These are phyloP conservation scores for Phytophthora melonis DNA, from an alignment of 352 stramenopile genomes.

Conservation along the genomic window DNA sequence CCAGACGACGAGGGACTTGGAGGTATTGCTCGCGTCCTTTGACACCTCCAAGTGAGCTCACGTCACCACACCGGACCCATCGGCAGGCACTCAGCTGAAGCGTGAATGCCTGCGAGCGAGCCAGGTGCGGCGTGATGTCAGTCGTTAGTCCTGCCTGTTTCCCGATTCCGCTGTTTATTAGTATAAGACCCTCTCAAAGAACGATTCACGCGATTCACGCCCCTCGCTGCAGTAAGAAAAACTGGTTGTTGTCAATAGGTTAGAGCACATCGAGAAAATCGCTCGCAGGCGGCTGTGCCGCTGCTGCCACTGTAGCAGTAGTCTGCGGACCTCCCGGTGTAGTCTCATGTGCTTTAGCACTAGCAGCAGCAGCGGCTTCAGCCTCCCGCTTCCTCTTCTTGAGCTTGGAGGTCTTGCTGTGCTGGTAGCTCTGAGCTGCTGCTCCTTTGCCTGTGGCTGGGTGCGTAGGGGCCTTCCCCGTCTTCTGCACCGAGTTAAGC, in stretches of 20 bases:
- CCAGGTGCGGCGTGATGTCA: slow-evolving; percentile 15
- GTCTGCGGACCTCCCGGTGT: slow-evolving; percentile 14
- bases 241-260: slow-evolving; percentile 9
- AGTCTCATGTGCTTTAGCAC: slow-evolving; percentile 26
- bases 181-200: slow-evolving; percentile 33
- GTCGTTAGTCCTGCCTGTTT: slow-evolving; percentile 35
- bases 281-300: slow-evolving; percentile 29
- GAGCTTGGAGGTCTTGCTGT: slow-evolving; percentile 51
- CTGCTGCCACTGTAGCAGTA: slow-evolving; percentile 1
- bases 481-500: slow-evolving; percentile 32
- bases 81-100: background rate
- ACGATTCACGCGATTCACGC: slow-evolving; percentile 20
- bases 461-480: slow-evolving; percentile 23
- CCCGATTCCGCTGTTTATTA: slow-evolving; percentile 46
- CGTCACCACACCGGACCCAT: slow-evolving; percentile 5
- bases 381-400: slow-evolving; percentile 69
- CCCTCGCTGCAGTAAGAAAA: background rate
- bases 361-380: background rate
- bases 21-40: slow-evolving; percentile 70
- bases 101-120: background rate
- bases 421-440: slow-evolving; percentile 32
- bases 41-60: slow-evolving; percentile 27
- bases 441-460: slow-evolving; percentile 32
- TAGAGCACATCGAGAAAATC: slow-evolving; percentile 76
- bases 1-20: slow-evolving; percentile 79